Conservation (phyloP, 495 filamentous ascomycete species). For the Extremus antarcticus region DNA sequence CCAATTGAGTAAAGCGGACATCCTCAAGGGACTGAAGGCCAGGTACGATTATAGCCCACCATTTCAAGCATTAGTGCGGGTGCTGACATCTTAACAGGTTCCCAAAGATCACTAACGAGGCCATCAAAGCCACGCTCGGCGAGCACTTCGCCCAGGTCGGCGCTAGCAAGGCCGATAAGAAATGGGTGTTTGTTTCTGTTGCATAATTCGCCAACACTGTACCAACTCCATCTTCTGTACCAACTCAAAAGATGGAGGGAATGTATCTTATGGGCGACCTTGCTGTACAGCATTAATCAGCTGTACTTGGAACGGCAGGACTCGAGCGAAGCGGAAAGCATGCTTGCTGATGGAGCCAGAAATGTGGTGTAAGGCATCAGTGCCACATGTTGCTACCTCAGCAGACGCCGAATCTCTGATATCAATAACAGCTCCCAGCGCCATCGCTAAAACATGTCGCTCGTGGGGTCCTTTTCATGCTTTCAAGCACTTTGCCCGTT, state of each 20-base stretch:
- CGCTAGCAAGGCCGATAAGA: conserved; percentile 50
- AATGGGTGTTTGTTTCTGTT: conserved; percentile 40
- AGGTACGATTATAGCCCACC: conserved; percentile 32
- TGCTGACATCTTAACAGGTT: conserved; percentile 33
- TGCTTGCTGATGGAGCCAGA: no score
- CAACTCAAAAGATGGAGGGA: no score
- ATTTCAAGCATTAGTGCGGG: conserved; percentile 22
- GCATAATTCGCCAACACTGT: conserved; percentile 1
- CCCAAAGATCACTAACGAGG: conserved; percentile 56
- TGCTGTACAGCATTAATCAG: background rate
- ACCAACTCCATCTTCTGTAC: no score
- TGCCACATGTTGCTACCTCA: no score
- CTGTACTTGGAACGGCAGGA: no score
- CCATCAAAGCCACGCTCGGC: conserved; percentile 62
- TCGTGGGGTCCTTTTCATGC: background rate
- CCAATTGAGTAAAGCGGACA: conserved; percentile 60
- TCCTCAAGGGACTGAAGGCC: conserved; percentile 64
- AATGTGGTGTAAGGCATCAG: no score
- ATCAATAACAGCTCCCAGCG: no score
- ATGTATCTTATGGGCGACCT: no score
- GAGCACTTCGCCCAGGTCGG: conserved; percentile 58
- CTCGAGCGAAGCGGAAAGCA: no score
- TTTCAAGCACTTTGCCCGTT: conserved; percentile 1
- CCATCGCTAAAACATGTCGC: no score
- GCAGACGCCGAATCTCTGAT: no score